Evolutionary conservation across 257 asterid species (phyloP), one percentile per base, ranked within the genome.

Genomic region (Rehmannia glutinosa): DNA sequence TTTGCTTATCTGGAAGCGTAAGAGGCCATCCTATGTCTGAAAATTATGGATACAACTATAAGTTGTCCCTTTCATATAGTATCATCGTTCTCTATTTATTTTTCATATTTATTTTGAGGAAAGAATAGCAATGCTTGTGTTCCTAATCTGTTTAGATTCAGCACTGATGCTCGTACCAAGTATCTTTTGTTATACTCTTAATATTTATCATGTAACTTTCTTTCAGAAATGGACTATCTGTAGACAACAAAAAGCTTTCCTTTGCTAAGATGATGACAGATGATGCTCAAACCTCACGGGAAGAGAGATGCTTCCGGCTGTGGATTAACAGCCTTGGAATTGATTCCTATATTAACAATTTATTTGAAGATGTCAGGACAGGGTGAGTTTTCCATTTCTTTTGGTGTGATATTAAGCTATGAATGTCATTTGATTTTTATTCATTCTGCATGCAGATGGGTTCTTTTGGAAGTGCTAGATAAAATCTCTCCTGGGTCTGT

Each of bases 241-340:
- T 43, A 27, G 95, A 92, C 77, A 79, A 61, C 68, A 64, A 75
- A 65, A 92, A 84, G 74, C 55, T 71, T 47, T 71, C 95, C 10
- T 87, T 86, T 46, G 92, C 98, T 45, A 91, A 83, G 78, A 90
- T 90, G 92, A 83, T 90, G 98, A 75, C 88, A 13, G 97, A 92
- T 74, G 98, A 92, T 80, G 89, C 80, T 76, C 85, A 90, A 81
- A 92, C 96, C 38, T 87, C 98, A 50, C 83, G 97, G 47, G 98
- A 92, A 75, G 98, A 87, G 77, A 92, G 96, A 78, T 92, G 98
- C 80, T 92, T 92, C 72, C 84, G 98, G 47, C 81, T 90, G 67
- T 92, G 98, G 98, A 84, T 92, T 62, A 92, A 90, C 84, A 90
- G 98, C 75, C 95, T 90, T 68, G 98, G 98, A 70, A 66, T 80